Evolutionary conservation across 1,284 basidiomycete genomes (phyloP).

Genomic region (Pisolithus thermaeus): DNA sequence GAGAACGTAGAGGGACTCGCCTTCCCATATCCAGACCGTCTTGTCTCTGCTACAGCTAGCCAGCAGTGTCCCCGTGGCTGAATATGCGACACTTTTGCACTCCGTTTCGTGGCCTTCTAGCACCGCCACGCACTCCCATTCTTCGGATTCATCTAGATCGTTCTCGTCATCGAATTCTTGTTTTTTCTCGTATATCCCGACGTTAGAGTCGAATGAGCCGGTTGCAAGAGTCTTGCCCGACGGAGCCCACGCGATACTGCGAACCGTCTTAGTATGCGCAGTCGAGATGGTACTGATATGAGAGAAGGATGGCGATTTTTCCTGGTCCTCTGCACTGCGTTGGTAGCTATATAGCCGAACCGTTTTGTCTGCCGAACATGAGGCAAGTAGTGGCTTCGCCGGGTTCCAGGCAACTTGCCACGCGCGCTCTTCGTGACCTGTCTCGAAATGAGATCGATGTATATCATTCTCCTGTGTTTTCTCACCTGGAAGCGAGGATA

Average conservation of each 20-base stretch:
- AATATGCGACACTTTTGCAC: conserved; percentile 93
- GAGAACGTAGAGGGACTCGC: conserved; percentile 34
- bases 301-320: conserved; percentile 39
- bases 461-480: not conserved
- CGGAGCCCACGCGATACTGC: conserved; percentile 86
- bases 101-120: conserved; percentile 97
- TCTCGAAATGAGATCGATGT: not conserved
- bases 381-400: conserved; percentile 74
- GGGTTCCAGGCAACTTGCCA: conserved; percentile 96
- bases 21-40: conserved; percentile 99
- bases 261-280: conserved; percentile 89
- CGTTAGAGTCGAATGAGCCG: conserved; percentile 91
- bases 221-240: conserved; percentile 88
- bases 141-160: conserved; percentile 31
- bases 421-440: conserved; percentile 80
- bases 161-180: conserved; percentile 40
- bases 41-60: conserved; percentile 96
- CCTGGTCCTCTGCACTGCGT: conserved; percentile 24
- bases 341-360: conserved; percentile 81
- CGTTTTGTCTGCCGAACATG: conserved; percentile 92
- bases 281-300: conserved; percentile 66
- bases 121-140: conserved; percentile 85
- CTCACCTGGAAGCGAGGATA: conserved; percentile 29
- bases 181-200: conserved; percentile 86
- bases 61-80: conserved; percentile 70